Evolutionary conservation across 768 basidiomycete genomes (phyloP), one percentile per base, ranked within the genome.

Genomic region (Tremella mesenterica): DNA sequence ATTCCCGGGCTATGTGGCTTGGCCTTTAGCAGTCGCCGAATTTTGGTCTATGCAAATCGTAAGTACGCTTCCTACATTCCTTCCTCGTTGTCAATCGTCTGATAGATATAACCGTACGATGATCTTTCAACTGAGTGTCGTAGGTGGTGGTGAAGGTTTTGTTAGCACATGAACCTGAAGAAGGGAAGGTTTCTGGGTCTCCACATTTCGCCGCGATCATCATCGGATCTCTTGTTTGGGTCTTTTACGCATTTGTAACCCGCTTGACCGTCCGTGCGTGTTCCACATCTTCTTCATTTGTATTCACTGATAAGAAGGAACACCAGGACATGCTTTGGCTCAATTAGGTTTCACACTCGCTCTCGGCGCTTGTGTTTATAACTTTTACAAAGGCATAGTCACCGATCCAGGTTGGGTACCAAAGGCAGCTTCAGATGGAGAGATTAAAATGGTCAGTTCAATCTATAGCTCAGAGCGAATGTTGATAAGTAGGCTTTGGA

Each of bases 161-260:
- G 20, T 27, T 64, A 85, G 85, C 80, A 86, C 70, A 86, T 90
- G 50, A 87, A 85, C 6, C 85, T 2, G 86, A 88, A 61, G 87
- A 85, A 9, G 88, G 89, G 56, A 83, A 81, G 39, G 83, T 97
- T 39, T 84, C 82, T 26, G 81, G 83, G 59, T 89, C 87, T 52
- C 92, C 92, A 0, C 95, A 97, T 74, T 92, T 96, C 64, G 82
- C 88, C 0, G 85, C 88, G 9, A 89, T 99, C 57, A 95, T 99
- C 52, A 79, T 76, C 41, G 88, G 78, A 1, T 87, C 85, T 3
- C 80, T 96, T 67, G 68, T 90, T 31, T 95, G 90, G 89, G 88
- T 93, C 7, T 77, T 80, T 2, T 89, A 81, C 51, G 81, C 81
- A 48, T 96, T 91, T 90, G 72, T 83, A 6, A 83, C 85, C 2